Base-by-base conservation (phyloP, 148 eudicot species). In the Silene conica region DNA sequence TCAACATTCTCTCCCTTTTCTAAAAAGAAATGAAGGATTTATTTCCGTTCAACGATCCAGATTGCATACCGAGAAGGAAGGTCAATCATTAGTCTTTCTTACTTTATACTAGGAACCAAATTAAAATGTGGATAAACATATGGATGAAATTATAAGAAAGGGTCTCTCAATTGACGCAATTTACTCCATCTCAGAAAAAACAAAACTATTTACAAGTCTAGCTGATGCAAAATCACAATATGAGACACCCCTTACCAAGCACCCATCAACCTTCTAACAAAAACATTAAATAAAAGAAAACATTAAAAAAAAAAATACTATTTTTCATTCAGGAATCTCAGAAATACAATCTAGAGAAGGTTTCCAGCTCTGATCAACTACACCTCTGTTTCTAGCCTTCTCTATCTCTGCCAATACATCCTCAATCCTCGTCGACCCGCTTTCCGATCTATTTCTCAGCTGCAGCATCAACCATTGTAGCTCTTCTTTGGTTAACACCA, bases 401-500 rank as follows among this genome's bases (percentile, higher is more conserved):
- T 80, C 82, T 13, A 91, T 76, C 82, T 91, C 91, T 4, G 28
- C 81, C 74, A 91, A 86, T 9, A 89, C 82, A 69, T 84, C 90
- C 67, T 91, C 88, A 7, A 91, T 58, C 2, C 75, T 80, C 73
- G 76, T 79, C 5, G 5, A 56, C 3, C 77, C 74, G 14, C 21
- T 43, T 34, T 43, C 68, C 5, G 55, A 63, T 1, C 66, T 73
- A 21, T 80, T 72, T 19, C 79, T 77, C 34, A 91, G 67, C 72
- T 87, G 83, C 19, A 79, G 18, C 85, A 87, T 71, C 62, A 91
- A 28, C 89, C 83, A 87, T 59, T 86, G 89, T 19, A 91, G 46
- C 76, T 91, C 96, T 48, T 89, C 96, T 81, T 87, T 91, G n/a
- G 93, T 84, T 58, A 91, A 74, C 63, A 91, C 91, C 75, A 91